Evolutionary conservation across 1,139 yeast genomes (phyloP).

Genomic region (Pichia sp.): DNA sequence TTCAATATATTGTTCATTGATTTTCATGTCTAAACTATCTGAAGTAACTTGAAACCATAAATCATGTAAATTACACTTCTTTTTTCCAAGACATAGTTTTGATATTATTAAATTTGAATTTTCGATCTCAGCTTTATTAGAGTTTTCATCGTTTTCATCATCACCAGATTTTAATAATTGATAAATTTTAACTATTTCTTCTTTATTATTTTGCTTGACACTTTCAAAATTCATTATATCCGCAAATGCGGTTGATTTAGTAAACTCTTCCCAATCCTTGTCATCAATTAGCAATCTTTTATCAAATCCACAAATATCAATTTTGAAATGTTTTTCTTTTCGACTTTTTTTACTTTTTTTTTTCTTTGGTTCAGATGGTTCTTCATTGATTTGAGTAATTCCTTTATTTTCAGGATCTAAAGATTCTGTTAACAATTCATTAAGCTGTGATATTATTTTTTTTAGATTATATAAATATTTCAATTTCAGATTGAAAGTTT

Average conservation of each 20-base stretch:
- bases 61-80: conserved; percentile 59
- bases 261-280: conserved; percentile 22
- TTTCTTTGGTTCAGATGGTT: conserved; percentile 12
- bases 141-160: background rate
- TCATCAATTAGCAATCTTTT: conserved; percentile 24
- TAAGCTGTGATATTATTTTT: conserved; percentile 35
- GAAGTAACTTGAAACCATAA: conserved; percentile 57
- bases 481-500: conserved; percentile 13
- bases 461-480: conserved; percentile 30
- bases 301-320: conserved; percentile 40
- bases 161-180: conserved; percentile 1
- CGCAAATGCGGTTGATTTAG: conserved; percentile 16
- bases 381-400: conserved; percentile 21
- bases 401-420: conserved; percentile 11
- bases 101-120: background rate
- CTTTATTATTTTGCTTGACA: conserved; percentile 11
- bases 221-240: conserved; percentile 7
- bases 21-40: conserved; percentile 37
- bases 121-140: background rate
- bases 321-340: conserved; percentile 24
- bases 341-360: conserved; percentile 22
- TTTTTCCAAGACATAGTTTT: conserved; percentile 53
- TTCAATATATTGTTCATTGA: conserved; percentile 32
- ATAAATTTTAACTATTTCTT: conserved; percentile 14
- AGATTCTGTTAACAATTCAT: conserved; percentile 29